Evolutionary conservation across 371 early-diverging fungal genomes (phyloP), one percentile per base, ranked within the genome.

Genomic region (Apophysomyces ossiformis): DNA sequence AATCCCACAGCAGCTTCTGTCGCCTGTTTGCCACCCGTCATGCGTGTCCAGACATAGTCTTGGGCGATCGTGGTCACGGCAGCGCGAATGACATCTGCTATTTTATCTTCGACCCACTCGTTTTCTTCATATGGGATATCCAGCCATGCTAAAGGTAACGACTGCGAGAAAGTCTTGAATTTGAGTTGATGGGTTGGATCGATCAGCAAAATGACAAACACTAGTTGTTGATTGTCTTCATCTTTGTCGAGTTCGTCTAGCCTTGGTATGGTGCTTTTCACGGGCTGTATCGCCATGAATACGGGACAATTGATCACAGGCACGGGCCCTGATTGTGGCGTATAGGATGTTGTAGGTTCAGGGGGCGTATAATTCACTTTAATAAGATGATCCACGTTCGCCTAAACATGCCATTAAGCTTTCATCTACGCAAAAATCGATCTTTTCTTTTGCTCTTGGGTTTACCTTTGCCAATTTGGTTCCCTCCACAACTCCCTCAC

Each of bases 1-100:
- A 50, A 36, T 16, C 41, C 58, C 0, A 62, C 62, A 35, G 61
- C 69, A 8, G 64, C 65, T 37, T 63, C 46, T 7, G 65, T 62
- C 12, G 65, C 21, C 32, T 65, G 65, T 36, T 63, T 64, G 7
- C 64, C 73, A 58, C 81, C 78, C 1, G 82, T 73, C 89, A 89
- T 89, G 37, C 89, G 77, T 6, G 85, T 86, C 83, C 83, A 88
- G n/a, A 89, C 89, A 76, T 89, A 89, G 63, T 89, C 88, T 61
- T 88, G 88, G 7, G 88, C 89, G 50, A 89, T 70, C 0, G 85
- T 81, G 37, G 83, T 83, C 0, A 87, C 88, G 4, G 86, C 79
- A 70, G 84, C 66, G 37, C 83, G 79, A 39, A 89, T 77, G 16
- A 83, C 74, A 43, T 85, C 85, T 1, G 82, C 84, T 79, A 89